Evolutionary conservation across 345 rosid species (phyloP).

Genomic region (Hevea brasiliensis): DNA sequence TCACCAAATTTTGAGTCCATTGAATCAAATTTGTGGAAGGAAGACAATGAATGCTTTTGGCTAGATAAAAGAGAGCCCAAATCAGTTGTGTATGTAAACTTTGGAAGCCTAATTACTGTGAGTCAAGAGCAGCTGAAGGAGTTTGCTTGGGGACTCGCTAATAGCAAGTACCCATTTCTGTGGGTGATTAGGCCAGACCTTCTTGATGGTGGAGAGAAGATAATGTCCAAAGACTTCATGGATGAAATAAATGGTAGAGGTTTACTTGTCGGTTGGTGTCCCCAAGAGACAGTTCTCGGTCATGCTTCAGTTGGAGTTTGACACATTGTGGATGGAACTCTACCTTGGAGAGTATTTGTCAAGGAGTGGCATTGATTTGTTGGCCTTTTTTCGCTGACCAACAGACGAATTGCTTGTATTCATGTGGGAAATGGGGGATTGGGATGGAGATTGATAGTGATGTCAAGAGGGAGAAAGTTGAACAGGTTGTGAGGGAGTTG

Average conservation of each 20-base stretch:
- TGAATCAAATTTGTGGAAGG: slow-evolving; percentile 1
- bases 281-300: slow-evolving; percentile 12
- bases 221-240: neutral
- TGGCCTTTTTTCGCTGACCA: slow-evolving; percentile 14
- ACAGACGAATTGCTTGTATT: neutral
- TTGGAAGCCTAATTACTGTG: neutral
- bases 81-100: neutral
- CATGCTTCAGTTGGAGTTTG: slow-evolving; percentile 12
- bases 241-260: slow-evolving; percentile 4
- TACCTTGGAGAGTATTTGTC: slow-evolving; percentile 5
- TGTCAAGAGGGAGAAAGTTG: slow-evolving; percentile 7
- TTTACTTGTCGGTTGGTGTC: slow-evolving; percentile 11
- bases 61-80: neutral
- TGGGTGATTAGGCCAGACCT: slow-evolving; percentile 12
- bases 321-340: slow-evolving; percentile 15
- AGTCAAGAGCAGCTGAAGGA: neutral
- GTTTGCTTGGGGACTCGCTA: slow-evolving; percentile 15
- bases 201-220: neutral
- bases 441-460: slow-evolving; percentile 9
- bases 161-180: slow-evolving; percentile 10
- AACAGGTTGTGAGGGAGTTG: neutral
- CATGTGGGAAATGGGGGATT: slow-evolving; percentile 9
- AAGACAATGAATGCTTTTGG: slow-evolving; percentile 4
- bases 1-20: neutral
- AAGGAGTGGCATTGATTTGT: slow-evolving; percentile 13